phyloP scores from a whole-genome alignment of 2,329 filamentous ascomycete species.

The Verruconis gallopava region DNA sequence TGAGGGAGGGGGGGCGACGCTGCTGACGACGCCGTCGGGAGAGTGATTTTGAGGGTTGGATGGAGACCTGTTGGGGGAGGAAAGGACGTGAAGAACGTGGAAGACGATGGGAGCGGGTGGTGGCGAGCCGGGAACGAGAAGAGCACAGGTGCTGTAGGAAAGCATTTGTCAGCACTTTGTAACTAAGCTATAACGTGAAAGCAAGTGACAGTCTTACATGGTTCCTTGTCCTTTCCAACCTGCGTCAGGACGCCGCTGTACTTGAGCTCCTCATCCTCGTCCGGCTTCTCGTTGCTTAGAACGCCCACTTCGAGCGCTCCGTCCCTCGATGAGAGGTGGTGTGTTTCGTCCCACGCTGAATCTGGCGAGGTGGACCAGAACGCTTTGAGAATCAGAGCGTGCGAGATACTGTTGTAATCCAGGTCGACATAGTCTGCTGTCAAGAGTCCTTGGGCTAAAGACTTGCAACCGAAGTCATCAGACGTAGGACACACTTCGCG shows the following conservation, averaged over 20 bases:
- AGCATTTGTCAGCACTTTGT: too few species aligned
- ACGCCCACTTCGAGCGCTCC: slow-evolving; percentile 67
- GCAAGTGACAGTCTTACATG: slow-evolving; percentile 33
- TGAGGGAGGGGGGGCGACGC: slow-evolving; percentile 24
- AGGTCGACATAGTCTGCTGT: slow-evolving; percentile 58
- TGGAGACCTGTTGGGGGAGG: slow-evolving; percentile 67
- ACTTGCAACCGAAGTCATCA: slow-evolving; percentile 34
- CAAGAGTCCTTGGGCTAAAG: slow-evolving; percentile 33
- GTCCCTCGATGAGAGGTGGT: slow-evolving; percentile 24
- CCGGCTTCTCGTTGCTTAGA: slow-evolving; percentile 50
- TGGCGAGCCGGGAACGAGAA: slow-evolving; percentile 81
- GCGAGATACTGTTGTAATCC: slow-evolving; percentile 58
- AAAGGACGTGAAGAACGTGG: slow-evolving; percentile 51
- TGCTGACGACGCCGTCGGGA: slow-evolving; percentile 34
- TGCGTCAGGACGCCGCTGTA: slow-evolving; percentile 69
- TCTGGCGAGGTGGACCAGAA: slow-evolving; percentile 39
- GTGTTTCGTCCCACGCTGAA: slow-evolving; percentile 32
- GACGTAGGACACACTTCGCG: slow-evolving; percentile 38
- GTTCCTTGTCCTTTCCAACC: slow-evolving; percentile 58
- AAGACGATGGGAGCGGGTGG: slow-evolving; percentile 36
- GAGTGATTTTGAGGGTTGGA: slow-evolving; percentile 58
- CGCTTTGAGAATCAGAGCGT: slow-evolving; percentile 51
- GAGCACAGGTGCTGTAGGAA: slow-evolving; percentile 49
- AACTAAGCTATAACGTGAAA: too few species aligned
- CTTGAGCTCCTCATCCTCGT: slow-evolving; percentile 60